Evolutionary conservation across 352 stramenopile species (phyloP).

Genomic region (Phytophthora sansomeana): DNA sequence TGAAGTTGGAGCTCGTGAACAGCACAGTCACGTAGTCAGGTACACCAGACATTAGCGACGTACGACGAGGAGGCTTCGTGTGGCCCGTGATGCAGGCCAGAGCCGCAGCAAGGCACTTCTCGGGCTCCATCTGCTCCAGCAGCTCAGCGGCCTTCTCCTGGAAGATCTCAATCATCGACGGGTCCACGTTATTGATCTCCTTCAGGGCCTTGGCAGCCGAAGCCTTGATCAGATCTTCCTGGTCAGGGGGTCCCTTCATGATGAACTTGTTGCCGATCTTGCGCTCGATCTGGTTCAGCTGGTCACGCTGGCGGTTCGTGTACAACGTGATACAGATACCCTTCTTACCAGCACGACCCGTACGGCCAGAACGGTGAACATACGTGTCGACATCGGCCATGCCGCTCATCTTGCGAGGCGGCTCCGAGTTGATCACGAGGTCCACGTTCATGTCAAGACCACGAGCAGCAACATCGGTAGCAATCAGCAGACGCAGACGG

Average conservation of each 20-base stretch:
- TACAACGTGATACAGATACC: slow-evolving; percentile 98
- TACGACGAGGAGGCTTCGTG: slow-evolving; percentile 76
- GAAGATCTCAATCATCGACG: slow-evolving; percentile 80
- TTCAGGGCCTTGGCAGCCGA: slow-evolving; percentile 85
- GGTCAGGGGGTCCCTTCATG: slow-evolving; percentile 84
- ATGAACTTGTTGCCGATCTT: slow-evolving; percentile 91
- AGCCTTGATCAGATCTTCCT: slow-evolving; percentile 90
- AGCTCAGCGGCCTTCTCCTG: slow-evolving; percentile 73
- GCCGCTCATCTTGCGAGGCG: slow-evolving; percentile 81
- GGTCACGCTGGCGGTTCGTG: slow-evolving; percentile 81
- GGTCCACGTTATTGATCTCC: slow-evolving; percentile 86
- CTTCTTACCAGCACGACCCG: slow-evolving; percentile 95
- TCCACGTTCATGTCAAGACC: slow-evolving; percentile 98
- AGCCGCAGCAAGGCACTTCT: slow-evolving; percentile 78
- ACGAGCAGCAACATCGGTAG: slow-evolving; percentile 96
- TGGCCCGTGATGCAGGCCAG: slow-evolving; percentile 93
- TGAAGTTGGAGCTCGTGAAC: slow-evolving; percentile 86
- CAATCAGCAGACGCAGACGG: slow-evolving; percentile 95
- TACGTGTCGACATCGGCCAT: slow-evolving; percentile 97
- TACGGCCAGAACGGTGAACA: slow-evolving; percentile 98
- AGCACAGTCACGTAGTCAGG: slow-evolving; percentile 91
- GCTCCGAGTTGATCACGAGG: slow-evolving; percentile 97
- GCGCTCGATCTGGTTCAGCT: slow-evolving; percentile 86
- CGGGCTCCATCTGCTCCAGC: slow-evolving; percentile 64
- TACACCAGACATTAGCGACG: slow-evolving; percentile 91